A percentile compares a stretch with the other conserved stretches of the same genome.
These are phyloP conservation scores for Cymbopogon flexuosus DNA, from an alignment of 202 grass and related monocot species.

Conservation along the genomic window DNA sequence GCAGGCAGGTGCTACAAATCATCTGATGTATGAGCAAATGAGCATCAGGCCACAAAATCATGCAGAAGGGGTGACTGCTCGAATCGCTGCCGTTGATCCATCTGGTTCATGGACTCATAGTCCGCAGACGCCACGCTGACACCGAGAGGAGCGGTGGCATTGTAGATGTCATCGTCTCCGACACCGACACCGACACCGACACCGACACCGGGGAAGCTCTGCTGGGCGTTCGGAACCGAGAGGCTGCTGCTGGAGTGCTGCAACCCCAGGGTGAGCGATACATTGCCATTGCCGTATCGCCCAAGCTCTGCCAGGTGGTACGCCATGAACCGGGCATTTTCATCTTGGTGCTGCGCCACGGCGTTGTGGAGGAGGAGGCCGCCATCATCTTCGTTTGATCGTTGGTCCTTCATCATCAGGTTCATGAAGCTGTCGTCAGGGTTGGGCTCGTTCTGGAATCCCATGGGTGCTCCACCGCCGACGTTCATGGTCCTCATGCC, in stretches of 20 bases:
- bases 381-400: slow-evolving; percentile 25
- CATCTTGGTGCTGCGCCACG: slow-evolving; percentile 38
- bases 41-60: slow-evolving; percentile 81
- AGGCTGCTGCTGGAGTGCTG: slow-evolving; percentile 48
- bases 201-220: slow-evolving; percentile 39
- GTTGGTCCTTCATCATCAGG: slow-evolving; percentile 76
- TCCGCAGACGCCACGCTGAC: slow-evolving; percentile 47
- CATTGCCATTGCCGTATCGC: slow-evolving; percentile 43
- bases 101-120: slow-evolving; percentile 61
- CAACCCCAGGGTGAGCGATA: slow-evolving; percentile 58
- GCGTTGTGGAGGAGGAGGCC: slow-evolving; percentile 46
- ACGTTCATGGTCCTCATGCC: slow-evolving; percentile 33
- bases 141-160: slow-evolving; percentile 35
- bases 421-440: slow-evolving; percentile 82
- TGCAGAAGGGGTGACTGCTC: slow-evolving; percentile 74
- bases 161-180: slow-evolving; percentile 45
- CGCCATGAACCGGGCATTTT: slow-evolving; percentile 54
- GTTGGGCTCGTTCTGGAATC: slow-evolving; percentile 49
- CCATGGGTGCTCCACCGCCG: background rate
- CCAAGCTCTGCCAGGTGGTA: slow-evolving; percentile 64
- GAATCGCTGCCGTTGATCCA: slow-evolving; percentile 80
- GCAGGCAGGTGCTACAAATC: slow-evolving; percentile 41
- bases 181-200: slow-evolving; percentile 28
- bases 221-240: slow-evolving; percentile 48
- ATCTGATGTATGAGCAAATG: slow-evolving; percentile 18